Conservation (phyloP, 495 filamentous ascomycete species). For the Trypethelium eluteriae region DNA sequence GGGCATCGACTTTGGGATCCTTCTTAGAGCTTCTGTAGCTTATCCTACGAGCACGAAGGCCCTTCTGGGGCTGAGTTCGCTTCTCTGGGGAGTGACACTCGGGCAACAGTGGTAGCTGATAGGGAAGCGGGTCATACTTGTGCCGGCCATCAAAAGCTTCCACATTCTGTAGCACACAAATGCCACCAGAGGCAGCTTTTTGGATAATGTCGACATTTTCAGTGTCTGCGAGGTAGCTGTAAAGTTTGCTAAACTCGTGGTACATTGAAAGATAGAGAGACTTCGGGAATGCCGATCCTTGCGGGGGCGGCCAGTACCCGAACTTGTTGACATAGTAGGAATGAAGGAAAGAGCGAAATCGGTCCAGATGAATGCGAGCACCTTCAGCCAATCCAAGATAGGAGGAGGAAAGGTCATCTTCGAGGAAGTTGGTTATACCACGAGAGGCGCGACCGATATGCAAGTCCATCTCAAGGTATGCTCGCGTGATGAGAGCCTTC, state of each 20-base stretch:
- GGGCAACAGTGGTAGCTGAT: conserved; percentile 55
- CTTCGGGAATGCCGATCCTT: conserved; percentile 42
- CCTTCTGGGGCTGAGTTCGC: conserved; percentile 24
- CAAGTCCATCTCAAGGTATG: conserved; percentile 55
- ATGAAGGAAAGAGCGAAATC: conserved; percentile 55
- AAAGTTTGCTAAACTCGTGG: conserved; percentile 54
- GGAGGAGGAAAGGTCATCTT: conserved; percentile 50
- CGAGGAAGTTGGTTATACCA: conserved; percentile 51
- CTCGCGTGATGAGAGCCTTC: conserved; percentile 52
- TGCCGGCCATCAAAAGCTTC: conserved; percentile 51
- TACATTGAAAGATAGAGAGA: conserved; percentile 49
- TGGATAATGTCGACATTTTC: conserved; percentile 19
- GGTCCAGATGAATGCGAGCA: conserved; percentile 51
- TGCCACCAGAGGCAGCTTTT: conserved; percentile 44
- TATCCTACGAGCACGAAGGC: conserved; percentile 28
- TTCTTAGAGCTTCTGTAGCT: conserved; percentile 28
- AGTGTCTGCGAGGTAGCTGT: conserved; percentile 53
- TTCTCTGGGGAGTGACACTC: conserved; percentile 18
- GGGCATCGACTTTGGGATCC: conserved; percentile 29
- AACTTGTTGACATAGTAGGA: conserved; percentile 52
- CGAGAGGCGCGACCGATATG: conserved; percentile 43
- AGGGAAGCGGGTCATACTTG: conserved; percentile 44
- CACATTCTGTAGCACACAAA: conserved; percentile 54
- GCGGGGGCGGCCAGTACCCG: conserved; percentile 56
- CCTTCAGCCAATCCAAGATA: conserved; percentile 48